Conservation (phyloP, 371 early-diverging fungal genomes). For the Rhizopus delemar region DNA sequence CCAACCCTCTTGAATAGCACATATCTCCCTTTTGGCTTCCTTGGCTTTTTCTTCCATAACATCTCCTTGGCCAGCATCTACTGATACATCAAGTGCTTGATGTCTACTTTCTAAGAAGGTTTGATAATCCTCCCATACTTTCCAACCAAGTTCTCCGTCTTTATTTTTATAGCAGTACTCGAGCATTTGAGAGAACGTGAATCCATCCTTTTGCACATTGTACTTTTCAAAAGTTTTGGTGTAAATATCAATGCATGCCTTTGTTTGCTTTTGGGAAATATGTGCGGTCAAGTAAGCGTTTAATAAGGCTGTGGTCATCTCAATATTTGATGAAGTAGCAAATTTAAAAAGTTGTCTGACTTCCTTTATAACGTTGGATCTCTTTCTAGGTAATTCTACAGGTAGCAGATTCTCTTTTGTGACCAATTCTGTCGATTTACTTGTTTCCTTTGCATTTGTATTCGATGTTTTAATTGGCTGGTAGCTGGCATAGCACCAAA, state of each 20-base stretch:
- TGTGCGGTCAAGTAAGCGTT: slow-evolving; percentile 64
- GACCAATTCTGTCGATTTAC: slow-evolving; percentile 2
- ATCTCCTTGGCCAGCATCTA: slow-evolving; percentile 1
- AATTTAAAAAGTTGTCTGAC: slow-evolving; percentile 46
- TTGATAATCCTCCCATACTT: slow-evolving; percentile 60
- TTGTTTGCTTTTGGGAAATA: slow-evolving; percentile 54
- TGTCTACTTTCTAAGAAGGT: slow-evolving; percentile 43
- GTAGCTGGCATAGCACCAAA: slow-evolving; percentile 67
- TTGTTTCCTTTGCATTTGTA: slow-evolving; percentile 10
- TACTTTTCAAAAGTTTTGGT: slow-evolving; percentile 44
- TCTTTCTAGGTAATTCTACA: slow-evolving; percentile 39
- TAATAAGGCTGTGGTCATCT: slow-evolving; percentile 53
- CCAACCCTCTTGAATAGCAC: slow-evolving; percentile 41
- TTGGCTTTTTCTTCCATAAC: slow-evolving; percentile 23
- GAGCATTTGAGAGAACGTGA: slow-evolving; percentile 57
- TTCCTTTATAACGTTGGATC: slow-evolving; percentile 42
- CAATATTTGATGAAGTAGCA: slow-evolving; percentile 31
- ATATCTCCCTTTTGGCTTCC: slow-evolving; percentile 10
- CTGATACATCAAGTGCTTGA: background rate
- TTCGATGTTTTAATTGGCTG: slow-evolving; percentile 16
- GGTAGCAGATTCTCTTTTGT: slow-evolving; percentile 25
- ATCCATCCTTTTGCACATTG: slow-evolving; percentile 50
- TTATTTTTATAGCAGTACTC: slow-evolving; percentile 52
- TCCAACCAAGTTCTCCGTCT: slow-evolving; percentile 46
- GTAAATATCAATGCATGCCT: slow-evolving; percentile 48